These are phyloP conservation scores for Volvariella surrecta DNA, from an alignment of 1,284 basidiomycete species.

Conservation along the genomic window DNA sequence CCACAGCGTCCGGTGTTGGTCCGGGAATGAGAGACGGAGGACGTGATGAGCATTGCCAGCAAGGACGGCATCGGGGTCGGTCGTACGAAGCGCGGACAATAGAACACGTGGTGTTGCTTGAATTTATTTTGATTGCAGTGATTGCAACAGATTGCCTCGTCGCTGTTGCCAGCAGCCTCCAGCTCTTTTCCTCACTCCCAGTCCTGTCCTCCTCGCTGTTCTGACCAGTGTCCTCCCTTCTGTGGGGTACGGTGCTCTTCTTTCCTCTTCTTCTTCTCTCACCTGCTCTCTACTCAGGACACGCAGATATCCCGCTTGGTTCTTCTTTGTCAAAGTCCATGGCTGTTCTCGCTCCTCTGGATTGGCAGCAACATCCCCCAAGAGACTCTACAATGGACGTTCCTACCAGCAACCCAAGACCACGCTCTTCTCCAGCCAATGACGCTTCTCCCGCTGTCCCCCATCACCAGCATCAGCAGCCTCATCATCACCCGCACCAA, in stretches of 20 bases:
- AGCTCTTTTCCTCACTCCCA: slow-evolving; percentile 11
- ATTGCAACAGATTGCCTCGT: slow-evolving; percentile 30
- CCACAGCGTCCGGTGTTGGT: no score
- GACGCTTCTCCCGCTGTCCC: slow-evolving; percentile 29
- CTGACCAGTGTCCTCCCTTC: slow-evolving; percentile 6
- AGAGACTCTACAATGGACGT: slow-evolving; percentile 56
- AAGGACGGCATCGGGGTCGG: no score
- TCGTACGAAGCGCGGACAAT: neutral
- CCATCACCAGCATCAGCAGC: slow-evolving; percentile 7
- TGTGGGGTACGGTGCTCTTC: slow-evolving; percentile 5
- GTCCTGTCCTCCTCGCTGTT: slow-evolving; percentile 13
- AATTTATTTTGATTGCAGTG: slow-evolving; percentile 27
- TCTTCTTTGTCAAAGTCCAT: slow-evolving; percentile 35
- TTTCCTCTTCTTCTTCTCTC: slow-evolving; percentile 4
- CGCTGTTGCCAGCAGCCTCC: slow-evolving; percentile 24
- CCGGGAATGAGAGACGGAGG: no score
- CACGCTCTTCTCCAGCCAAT: slow-evolving; percentile 48
- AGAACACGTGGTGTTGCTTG: slow-evolving; percentile 20
- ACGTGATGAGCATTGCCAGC: no score
- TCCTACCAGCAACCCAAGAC: slow-evolving; percentile 35
- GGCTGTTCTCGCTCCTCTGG: slow-evolving; percentile 67
- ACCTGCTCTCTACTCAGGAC: slow-evolving; percentile 2
- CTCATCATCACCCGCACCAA: slow-evolving; percentile 16
- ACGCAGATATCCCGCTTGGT: neutral
- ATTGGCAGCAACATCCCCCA: slow-evolving; percentile 51